Percentiles rank a stretch among this genome's conserved stretches.
These are phyloP conservation scores for Coemansia sp. DNA, from an alignment of 192 early-diverging fungal genomes.

Conservation along the genomic window DNA sequence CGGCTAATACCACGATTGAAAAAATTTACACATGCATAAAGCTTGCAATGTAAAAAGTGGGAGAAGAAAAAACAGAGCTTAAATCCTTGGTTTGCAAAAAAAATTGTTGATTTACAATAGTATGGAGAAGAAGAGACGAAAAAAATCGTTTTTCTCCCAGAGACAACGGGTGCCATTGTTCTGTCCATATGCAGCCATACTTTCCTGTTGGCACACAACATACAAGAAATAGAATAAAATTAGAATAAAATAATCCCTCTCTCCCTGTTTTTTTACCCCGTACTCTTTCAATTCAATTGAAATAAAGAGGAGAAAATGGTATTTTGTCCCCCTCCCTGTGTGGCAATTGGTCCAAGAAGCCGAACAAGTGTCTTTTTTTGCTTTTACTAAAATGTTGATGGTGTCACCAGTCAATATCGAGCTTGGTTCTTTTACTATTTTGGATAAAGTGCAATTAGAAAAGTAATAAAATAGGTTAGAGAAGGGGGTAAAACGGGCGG, in stretches of 20 bases:
- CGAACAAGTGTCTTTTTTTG: neutral
- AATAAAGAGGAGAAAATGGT: neutral
- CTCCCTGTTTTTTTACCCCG: neutral
- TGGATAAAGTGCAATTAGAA: neutral
- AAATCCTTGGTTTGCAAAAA: too few relatives aligned
- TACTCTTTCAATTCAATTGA: neutral
- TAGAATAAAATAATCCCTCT: neutral
- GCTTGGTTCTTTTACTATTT: neutral
- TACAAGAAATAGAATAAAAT: too few relatives aligned
- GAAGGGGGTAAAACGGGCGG: neutral
- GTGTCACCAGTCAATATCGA: conserved; percentile 5
- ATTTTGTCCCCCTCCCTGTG: neutral
- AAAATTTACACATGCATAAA: neutral
- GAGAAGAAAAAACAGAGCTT: neutral
- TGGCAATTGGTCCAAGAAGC: conserved; percentile 6
- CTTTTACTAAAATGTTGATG: neutral
- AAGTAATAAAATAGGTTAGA: neutral
- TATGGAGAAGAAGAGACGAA: neutral
- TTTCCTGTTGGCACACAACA: neutral
- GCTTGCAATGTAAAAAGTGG: neutral
- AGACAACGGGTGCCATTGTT: neutral
- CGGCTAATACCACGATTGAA: too few relatives aligned
- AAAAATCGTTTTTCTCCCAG: neutral
- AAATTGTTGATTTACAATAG: neutral
- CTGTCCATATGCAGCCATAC: neutral